Percentiles rank a stretch among this genome's conserved stretches.
Evolutionary conservation across 345 rosid species (phyloP).

Genomic region (Citrus sp.): DNA sequence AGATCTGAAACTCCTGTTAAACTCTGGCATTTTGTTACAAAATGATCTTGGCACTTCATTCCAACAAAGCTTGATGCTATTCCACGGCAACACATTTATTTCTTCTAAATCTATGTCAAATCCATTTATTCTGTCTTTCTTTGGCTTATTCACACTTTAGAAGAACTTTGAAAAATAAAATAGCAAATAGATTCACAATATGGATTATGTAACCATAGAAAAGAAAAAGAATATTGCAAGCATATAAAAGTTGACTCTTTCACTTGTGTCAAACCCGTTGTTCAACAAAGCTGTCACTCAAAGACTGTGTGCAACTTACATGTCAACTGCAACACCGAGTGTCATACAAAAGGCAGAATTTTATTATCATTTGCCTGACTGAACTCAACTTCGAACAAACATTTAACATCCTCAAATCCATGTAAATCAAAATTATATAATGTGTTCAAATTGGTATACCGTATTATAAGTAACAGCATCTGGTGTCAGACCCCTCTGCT

Average conservation of each 20-base stretch:
- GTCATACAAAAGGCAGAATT: not conserved
- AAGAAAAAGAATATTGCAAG: not conserved
- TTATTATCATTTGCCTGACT: not conserved
- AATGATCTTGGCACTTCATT: not conserved
- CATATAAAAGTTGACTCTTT: slow-evolving; percentile 1
- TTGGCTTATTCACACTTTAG: not conserved
- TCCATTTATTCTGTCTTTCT: not conserved
- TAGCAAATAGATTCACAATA: not conserved
- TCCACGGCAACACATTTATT: not conserved
- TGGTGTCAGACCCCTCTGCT: slow-evolving; percentile 79
- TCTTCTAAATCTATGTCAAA: not conserved
- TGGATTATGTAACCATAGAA: not conserved
- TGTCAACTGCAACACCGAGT: not conserved
- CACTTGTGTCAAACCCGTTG: not conserved
- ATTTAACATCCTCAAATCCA: not conserved
- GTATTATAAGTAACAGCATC: slow-evolving; percentile 79
- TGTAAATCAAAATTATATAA: not conserved
- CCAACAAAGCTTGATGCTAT: not conserved
- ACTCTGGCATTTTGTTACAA: not conserved
- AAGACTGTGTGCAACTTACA: not conserved
- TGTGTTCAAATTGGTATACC: slow-evolving; percentile 35
- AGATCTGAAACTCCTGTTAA: not conserved
- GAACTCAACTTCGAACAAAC: not conserved
- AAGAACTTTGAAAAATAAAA: not conserved
- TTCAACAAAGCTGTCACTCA: not conserved